Base-by-base conservation (phyloP, 345 rosid species). In the Eutrema yunnanense region DNA sequence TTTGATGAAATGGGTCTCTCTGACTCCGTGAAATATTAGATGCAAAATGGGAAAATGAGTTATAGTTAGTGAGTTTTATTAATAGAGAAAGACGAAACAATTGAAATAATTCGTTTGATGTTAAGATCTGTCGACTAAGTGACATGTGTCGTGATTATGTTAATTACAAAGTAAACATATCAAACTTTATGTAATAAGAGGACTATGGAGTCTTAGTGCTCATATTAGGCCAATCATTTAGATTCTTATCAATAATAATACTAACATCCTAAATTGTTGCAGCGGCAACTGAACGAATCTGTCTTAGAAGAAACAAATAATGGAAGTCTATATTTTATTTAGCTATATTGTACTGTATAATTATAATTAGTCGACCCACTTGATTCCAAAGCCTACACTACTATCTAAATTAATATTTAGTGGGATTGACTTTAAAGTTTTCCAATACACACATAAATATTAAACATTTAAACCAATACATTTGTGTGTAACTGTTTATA, bases 381-480 rank as follows among this genome's bases (percentile, higher is more conserved):
- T 73, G 65, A 73, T 64, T 64, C 71, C 65, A 6, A 64, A 64
- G 57, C 57, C 65, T 73, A 55, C 27, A 55, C 34, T 27, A 37
- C 58, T 37, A 13, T 27, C 46, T 65, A 72, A 33, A 63, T 22
- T 72, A 52, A 12, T 52, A 33, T 22, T 32, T 13, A 33, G 29
- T 52, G 46, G 62, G 46, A 62, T 62, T 62, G 63, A 63, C 70
- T 72, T 72, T 27, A 3, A 72, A 72, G 76, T 53, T 54, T 66
- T 57, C 66, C 69, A 68, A 53, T 48, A 43, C 29, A 53, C 11
- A 62, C 32, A 27, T 32, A 32, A 6, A 41, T 41, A 64, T 43
- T 71, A 40, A 30, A 27, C 26, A 41, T 50, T 53, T 47, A 13
- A 42, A 62, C 49, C 13, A 10, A 26, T 2, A 40, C 10, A 38